Evolutionary conservation across 257 asterid genomes (phyloP), one percentile per base, ranked within the genome.

Genomic region (Fraxinus excelsior): DNA sequence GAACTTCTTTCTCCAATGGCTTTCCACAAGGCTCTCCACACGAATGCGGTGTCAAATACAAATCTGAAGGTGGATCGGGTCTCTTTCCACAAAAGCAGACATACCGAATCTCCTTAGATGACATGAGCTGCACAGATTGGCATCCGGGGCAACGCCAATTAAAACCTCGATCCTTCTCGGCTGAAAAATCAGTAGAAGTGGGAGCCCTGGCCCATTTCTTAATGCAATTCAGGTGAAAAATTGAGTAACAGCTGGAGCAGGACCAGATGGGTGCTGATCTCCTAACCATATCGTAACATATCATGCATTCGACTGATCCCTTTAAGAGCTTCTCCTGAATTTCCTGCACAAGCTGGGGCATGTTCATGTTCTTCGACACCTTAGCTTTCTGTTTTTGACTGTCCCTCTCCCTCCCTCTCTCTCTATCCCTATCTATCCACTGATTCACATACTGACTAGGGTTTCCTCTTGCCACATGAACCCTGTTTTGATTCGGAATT

Each of bases 61-160:
- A 87, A 86, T 96, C 99, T 28, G 97, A 83, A 60, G 97, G 92
- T 12, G 98, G 99, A 56, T 96, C 98, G 0, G 80, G 92, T 84
- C 97, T 91, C 85, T 89, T 93, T 76, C 95, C 92, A 76, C 99
- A 96, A 76, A 93, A 93, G 86, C 99, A 96, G 74, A 85, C 77
- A 73, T 96, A 96, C 7, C 86, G 89, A 75, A 96, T 93, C 78
- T 93, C 97, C 91, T 84, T 91, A 6, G 91, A 89, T 31, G 97
- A 90, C 72, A 80, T 88, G 71, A 96, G 97, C 87, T 91, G 99
- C 82, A 96, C 99, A 0, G 91, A 87, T 78, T 96, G 99, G 78
- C 99, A 96, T 46, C 99, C 99, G 7, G 99, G 99, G 88, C 99
- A 96, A 70, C 99, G 94, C 98, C 98, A 96, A 82, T 96, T 96